phyloP scores from a whole-genome alignment of 2,329 filamentous ascomycete species.

The Xylariaceae sp. region DNA sequence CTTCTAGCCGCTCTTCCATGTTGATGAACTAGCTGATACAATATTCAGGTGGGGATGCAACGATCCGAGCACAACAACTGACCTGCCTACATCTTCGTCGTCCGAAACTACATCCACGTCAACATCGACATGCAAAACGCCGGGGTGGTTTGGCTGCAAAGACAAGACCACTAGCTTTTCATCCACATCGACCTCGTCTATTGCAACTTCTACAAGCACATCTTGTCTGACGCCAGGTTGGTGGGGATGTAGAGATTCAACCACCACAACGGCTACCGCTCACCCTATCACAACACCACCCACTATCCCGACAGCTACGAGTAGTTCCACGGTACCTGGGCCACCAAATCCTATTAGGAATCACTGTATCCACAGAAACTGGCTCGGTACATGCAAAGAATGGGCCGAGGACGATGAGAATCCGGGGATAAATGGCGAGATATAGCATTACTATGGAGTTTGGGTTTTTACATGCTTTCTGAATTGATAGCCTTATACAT shows the following conservation, averaged over 20 bases:
- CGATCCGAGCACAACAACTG: conserved; percentile 56
- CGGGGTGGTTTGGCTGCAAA: conserved; percentile 61
- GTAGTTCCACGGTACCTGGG: conserved; percentile 6
- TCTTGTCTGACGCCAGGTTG: conserved; percentile 14
- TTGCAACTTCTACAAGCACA: neutral
- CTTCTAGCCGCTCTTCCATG: conserved; percentile 39
- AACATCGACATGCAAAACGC: conserved; percentile 55
- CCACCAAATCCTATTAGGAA: conserved; percentile 13
- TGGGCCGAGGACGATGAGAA: conserved; percentile 14
- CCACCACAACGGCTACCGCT: conserved; percentile 15
- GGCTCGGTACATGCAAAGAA: conserved; percentile 27
- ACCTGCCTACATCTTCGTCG: conserved; percentile 40
- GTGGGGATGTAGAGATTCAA: conserved; percentile 16
- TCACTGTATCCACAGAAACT: conserved; percentile 25
- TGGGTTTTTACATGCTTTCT: neutral
- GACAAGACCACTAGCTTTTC: conserved; percentile 41
- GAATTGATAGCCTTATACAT: conserved; percentile 1
- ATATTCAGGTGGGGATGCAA: conserved; percentile 52
- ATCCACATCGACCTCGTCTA: neutral
- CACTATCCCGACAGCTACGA: conserved; percentile 16
- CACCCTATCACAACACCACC: conserved; percentile 27
- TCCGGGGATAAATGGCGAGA: conserved; percentile 23
- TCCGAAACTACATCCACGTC: conserved; percentile 35
- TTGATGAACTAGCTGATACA: conserved; percentile 38
- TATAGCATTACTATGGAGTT: conserved; percentile 14